Evolutionary conservation across 805 yeast species (phyloP).

Genomic region (Candida nitratophila): DNA sequence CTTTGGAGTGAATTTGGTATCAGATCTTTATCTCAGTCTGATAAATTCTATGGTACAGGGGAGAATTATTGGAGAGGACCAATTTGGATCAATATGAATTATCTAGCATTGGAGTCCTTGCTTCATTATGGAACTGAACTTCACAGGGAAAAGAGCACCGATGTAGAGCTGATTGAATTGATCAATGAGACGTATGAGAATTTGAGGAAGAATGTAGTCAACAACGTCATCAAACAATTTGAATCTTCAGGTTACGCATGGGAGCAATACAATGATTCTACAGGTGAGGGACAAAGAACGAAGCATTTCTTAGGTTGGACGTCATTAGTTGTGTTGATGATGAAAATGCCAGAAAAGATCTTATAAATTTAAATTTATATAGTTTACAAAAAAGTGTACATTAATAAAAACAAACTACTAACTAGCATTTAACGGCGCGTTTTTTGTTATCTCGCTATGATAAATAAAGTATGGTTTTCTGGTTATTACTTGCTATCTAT

Average conservation of each 20-base stretch:
- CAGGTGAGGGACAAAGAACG: constrained; percentile 75
- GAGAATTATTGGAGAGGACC: constrained; percentile 97
- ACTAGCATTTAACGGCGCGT: too few species aligned
- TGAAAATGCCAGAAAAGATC: constrained; percentile 64
- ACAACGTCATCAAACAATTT: constrained; percentile 68
- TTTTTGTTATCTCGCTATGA: too few species aligned
- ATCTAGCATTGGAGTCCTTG: constrained; percentile 67
- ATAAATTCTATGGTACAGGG: constrained; percentile 58
- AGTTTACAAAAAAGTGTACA: too few species aligned
- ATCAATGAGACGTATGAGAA: constrained; percentile 46
- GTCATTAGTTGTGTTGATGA: constrained; percentile 67
- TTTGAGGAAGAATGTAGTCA: constrained; percentile 60
- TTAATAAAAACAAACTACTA: too few species aligned
- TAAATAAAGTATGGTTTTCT: too few species aligned
- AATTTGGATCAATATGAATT: constrained; percentile 89
- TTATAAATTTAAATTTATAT: too few species aligned
- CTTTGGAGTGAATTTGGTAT: constrained; percentile 77
- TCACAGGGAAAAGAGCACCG: constrained; percentile 18
- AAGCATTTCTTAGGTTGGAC: constrained; percentile 96
- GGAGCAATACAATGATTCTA: constrained; percentile 80
- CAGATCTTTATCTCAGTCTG: constrained; percentile 68
- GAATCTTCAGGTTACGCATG: constrained; percentile 71
- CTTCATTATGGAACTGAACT: constrained; percentile 40
- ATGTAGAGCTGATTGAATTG: constrained; percentile 25
- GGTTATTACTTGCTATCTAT: too few species aligned